Evolutionary conservation across 2,329 filamentous ascomycete species (phyloP).

Genomic region (Cadophora sp.): DNA sequence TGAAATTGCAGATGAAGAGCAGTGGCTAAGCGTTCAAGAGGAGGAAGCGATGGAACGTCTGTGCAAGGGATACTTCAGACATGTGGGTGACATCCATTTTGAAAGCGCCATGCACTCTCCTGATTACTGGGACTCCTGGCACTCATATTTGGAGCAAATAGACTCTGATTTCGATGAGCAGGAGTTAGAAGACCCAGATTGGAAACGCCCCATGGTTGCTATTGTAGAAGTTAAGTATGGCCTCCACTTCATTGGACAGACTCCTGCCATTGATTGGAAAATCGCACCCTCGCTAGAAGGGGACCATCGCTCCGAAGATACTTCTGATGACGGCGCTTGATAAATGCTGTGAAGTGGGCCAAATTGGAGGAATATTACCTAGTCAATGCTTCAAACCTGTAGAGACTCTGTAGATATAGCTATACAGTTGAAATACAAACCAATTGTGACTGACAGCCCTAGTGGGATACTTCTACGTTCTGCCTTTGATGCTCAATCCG

Average conservation of each 20-base stretch:
- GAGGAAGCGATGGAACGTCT: constrained; percentile 2
- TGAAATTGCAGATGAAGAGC: constrained; percentile 2
- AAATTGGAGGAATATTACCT: not conserved
- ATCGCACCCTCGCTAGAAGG: not conserved
- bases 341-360: not conserved
- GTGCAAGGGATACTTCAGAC: constrained; percentile 20
- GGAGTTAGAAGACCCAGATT: not conserved
- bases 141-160: constrained; percentile 1
- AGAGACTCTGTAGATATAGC: not conserved
- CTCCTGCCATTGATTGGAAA: constrained; percentile 7
- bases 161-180: constrained; percentile 4
- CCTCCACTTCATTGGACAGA: constrained; percentile 7
- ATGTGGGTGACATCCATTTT: constrained; percentile 29
- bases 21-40: constrained; percentile 11
- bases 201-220: not conserved
- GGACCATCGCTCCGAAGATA: not conserved
- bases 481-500: not conserved
- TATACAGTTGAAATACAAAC: not conserved
- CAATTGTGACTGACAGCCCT: not conserved
- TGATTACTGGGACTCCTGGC: constrained; percentile 16
- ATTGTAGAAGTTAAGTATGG: constrained; percentile 12
- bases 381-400: not conserved
- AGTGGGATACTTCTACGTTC: not conserved
- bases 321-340: not conserved
- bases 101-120: constrained; percentile 14